Evolutionary conservation across 1,284 basidiomycete species (phyloP).

Genomic region (Papiliotrema nemorosa): DNA sequence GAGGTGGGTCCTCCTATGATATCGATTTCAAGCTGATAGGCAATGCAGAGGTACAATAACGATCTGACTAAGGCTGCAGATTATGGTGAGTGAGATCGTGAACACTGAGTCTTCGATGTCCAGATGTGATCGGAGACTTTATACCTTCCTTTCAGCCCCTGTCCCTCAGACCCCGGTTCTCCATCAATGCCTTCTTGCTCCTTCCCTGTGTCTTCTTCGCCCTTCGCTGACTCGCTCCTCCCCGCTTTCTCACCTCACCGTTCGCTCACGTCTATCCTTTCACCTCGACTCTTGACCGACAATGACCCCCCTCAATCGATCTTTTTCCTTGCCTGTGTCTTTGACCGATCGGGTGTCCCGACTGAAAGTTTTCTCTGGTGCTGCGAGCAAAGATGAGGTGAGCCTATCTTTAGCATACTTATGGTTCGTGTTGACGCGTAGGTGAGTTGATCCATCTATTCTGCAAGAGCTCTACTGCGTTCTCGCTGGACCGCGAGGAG

Average conservation of each 20-base stretch:
- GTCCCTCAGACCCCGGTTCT: not conserved
- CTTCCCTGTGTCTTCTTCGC: not conserved
- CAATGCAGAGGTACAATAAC: slow-evolving; percentile 33
- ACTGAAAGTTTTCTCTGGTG: slow-evolving; percentile 48
- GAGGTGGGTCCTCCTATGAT: slow-evolving; percentile 21
- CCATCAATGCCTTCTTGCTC: not conserved
- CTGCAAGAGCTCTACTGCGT: slow-evolving; percentile 1
- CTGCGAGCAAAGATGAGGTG: slow-evolving; percentile 47
- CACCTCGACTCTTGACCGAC: not conserved
- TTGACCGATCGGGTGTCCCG: slow-evolving; percentile 39
- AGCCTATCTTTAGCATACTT: slow-evolving; percentile 14
- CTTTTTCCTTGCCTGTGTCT: slow-evolving; percentile 44
- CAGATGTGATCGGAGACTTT: not conserved
- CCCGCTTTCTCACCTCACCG: not conserved
- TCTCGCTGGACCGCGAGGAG: too few species aligned
- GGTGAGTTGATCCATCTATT: slow-evolving; percentile 14
- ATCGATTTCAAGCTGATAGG: not conserved
- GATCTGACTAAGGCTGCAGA: slow-evolving; percentile 40
- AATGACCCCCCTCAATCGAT: slow-evolving; percentile 44
- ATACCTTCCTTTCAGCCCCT: too few species aligned
- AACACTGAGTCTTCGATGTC: not conserved
- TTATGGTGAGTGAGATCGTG: slow-evolving; percentile 44
- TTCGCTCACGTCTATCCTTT: not conserved
- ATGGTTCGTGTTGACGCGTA: not conserved
- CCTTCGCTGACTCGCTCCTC: slow-evolving; percentile 1